Percentiles rank a stretch among this genome's conserved stretches.
Evolutionary conservation across 2,329 filamentous ascomycete species (phyloP).

Genomic region (Exophiala lecanii-corni): DNA sequence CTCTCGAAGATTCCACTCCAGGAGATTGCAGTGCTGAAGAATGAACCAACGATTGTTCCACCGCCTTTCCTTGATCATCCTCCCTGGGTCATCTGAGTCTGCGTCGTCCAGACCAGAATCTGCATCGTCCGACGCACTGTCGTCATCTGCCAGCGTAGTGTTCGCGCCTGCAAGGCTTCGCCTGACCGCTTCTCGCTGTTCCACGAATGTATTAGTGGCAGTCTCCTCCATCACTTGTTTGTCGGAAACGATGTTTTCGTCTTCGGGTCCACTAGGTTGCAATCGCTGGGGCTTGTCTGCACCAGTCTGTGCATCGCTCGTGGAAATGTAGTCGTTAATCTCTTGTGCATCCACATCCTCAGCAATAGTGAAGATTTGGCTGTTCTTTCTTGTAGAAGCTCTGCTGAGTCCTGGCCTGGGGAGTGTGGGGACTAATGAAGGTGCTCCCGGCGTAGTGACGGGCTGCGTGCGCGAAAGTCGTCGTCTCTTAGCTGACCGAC

Average conservation of each 20-base stretch:
- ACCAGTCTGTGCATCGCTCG: not conserved
- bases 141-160: too few relatives aligned
- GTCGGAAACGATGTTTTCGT: too few relatives aligned
- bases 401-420: too few relatives aligned
- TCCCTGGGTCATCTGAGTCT: not conserved
- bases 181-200: too few relatives aligned
- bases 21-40: not conserved
- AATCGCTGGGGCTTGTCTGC: too few relatives aligned
- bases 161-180: too few relatives aligned
- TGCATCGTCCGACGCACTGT: not conserved
- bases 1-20: not conserved
- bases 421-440: too few relatives aligned
- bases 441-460: not conserved
- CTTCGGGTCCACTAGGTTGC: too few relatives aligned
- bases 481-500: slow-evolving; percentile 17
- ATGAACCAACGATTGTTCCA: not conserved
- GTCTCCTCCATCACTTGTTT: too few relatives aligned
- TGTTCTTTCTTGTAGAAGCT: slow-evolving; percentile 6
- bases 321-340: not conserved
- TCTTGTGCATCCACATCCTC: slow-evolving; percentile 11
- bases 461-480: slow-evolving; percentile 7
- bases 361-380: slow-evolving; percentile 12
- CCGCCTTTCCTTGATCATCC: not conserved
- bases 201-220: too few relatives aligned
- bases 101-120: not conserved